Base-by-base conservation (phyloP, 192 early-diverging fungal species). In the Lobulomyces angularis region DNA sequence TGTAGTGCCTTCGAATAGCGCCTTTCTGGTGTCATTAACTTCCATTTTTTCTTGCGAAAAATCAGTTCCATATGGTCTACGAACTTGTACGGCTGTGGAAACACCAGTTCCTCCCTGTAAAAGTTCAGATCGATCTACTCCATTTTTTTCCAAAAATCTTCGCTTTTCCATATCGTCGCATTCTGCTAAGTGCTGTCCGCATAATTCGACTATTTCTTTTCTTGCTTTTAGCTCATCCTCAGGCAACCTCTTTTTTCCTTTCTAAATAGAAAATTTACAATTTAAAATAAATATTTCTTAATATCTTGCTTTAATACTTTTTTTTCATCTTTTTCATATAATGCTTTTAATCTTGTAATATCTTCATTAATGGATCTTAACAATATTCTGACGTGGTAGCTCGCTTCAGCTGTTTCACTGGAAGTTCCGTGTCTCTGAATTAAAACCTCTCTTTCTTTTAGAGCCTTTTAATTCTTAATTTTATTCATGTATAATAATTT, bases 121-220 rank as follows among this genome's bases (percentile, higher is more conserved):
- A 14, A 76, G 39, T 24, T 73, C 63, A 8, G 37, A 48, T 4
- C 73, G 50, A 3, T 69, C 69, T 27, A 40, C 50, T 0, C 45
- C 40, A 27, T 59, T 46, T 23, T 44, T 51, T 18, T 78, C 75
- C 35, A 59, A 62, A 35, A 71, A 62, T 35, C 58, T 45, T 5
- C 61, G 27, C 39, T 77, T 76, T 41, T 78, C 75, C 9, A 78
- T 51, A 42, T 60, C 67, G 37, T 78, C 75, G 29, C 57, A 50
- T 42, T 78, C 75, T 21, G 74, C 75, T 25, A 78, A 64, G 50
- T 78, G 75, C 24, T 52, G 39, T 36, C 59, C 52, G 25, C 58
- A 63, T 17, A 78, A 36, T 14, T 63, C 50, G 16, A 75, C 37
- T 27, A 76, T 61, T 40, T 78, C 75, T 43, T 62, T 56, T 23